These are phyloP conservation scores for Hanseniaspora occidentalis DNA, from an alignment of 805 yeast species.

Conservation along the genomic window DNA sequence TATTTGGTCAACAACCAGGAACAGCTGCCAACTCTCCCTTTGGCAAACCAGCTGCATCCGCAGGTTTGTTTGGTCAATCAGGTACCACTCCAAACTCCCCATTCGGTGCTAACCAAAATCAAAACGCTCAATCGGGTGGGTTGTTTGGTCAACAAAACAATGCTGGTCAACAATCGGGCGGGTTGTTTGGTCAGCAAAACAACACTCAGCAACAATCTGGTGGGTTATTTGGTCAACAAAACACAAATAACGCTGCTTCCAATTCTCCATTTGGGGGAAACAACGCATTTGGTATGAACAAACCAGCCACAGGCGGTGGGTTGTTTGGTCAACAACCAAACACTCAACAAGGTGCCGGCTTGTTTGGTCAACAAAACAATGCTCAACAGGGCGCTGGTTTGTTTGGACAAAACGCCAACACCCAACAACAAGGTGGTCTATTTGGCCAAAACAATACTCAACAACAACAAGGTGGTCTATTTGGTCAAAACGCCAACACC, in stretches of 20 bases:
- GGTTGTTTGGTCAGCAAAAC: conserved; percentile 21
- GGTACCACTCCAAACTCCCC: conserved; percentile 20
- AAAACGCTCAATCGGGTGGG: conserved; percentile 21
- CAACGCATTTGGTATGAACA: conserved; percentile 11
- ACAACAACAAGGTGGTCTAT: conserved; percentile 20
- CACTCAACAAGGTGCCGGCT: conserved; percentile 16
- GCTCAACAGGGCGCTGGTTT: conserved; percentile 22
- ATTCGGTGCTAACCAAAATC: conserved; percentile 24
- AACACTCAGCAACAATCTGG: conserved; percentile 13
- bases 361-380: conserved; percentile 29
- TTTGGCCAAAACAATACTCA: conserved; percentile 12
- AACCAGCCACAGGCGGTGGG: conserved; percentile 25
- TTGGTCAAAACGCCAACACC: conserved; percentile 27
- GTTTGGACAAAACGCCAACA: conserved; percentile 19
- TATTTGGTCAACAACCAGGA: conserved; percentile 5
- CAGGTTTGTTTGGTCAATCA: conserved; percentile 31
- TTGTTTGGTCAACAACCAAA: conserved; percentile 28
- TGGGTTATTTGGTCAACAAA: conserved; percentile 33
- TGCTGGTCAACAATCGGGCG: conserved; percentile 13
- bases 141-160: conserved; percentile 21
- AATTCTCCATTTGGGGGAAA: conserved; percentile 15
- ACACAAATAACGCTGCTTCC: conserved; percentile 6
- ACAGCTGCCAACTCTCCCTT: conserved; percentile 4
- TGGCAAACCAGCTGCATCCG: too few relatives aligned
- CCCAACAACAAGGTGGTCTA: conserved; percentile 11